phyloP scores from a whole-genome alignment of 139 green algal genomes.

The Auxenochlorella protothecoides region DNA sequence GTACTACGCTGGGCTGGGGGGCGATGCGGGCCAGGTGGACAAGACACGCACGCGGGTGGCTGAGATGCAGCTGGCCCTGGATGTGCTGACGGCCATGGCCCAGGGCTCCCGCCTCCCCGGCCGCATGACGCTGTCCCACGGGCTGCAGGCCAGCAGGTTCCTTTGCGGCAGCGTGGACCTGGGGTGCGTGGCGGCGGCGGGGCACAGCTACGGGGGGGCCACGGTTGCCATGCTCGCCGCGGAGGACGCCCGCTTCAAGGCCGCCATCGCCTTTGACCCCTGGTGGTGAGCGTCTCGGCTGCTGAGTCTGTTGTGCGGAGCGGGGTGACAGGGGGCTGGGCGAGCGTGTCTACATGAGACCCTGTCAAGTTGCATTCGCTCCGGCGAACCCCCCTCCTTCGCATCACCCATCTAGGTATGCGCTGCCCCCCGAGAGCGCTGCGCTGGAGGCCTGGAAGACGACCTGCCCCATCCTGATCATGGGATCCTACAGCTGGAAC shows the following conservation, averaged over 20 bases:
- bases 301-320: no score
- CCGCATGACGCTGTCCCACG: slow-evolving; percentile 7
- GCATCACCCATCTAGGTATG: slow-evolving; percentile 15
- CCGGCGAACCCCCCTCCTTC: background rate
- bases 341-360: no score
- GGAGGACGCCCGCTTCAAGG: slow-evolving; percentile 24
- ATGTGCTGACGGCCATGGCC: slow-evolving; percentile 2
- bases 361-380: no score
- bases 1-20: slow-evolving; percentile 15
- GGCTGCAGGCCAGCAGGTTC: background rate
- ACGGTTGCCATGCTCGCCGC: slow-evolving; percentile 33
- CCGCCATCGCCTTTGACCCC: slow-evolving; percentile 40
- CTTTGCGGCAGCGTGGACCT: slow-evolving; percentile 35
- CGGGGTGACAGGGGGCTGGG: no score
- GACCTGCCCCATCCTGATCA: slow-evolving; percentile 34
- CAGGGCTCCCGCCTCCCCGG: background rate
- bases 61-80: slow-evolving; percentile 19
- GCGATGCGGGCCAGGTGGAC: slow-evolving; percentile 8
- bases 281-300: slow-evolving; percentile 34
- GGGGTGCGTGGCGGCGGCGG: slow-evolving; percentile 24
- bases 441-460: slow-evolving; percentile 17
- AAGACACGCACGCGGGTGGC: slow-evolving; percentile 12
- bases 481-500: slow-evolving; percentile 55
- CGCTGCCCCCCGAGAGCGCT: slow-evolving; percentile 17
- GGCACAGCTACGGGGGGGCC: slow-evolving; percentile 49